Evolutionary conservation across 164 flowering plant species (phyloP), one percentile per base, ranked within the genome.

Genomic region (Tinospora cordifolia): DNA sequence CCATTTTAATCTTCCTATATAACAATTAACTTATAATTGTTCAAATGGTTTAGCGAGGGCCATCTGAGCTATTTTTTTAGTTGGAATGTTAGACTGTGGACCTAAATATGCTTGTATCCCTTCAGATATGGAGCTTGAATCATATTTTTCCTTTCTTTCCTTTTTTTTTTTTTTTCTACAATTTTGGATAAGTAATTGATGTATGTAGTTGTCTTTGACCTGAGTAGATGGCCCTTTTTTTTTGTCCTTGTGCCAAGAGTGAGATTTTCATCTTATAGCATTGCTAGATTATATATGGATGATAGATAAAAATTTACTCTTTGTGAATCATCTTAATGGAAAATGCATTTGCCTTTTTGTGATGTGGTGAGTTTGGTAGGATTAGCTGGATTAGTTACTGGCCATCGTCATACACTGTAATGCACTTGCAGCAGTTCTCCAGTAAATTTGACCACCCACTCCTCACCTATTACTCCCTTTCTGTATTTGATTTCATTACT

Each of bases 291-390:
- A 1, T 8, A 0, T 41, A 41, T 41, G 46, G 21, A 17, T 51
- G n/a, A n/a, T 2, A 14, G 19, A 51, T 22, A 17, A n/a, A 19
- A 17, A 22, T 51, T 8, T 15, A 3, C 7, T 17, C 59, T 51
- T 7, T 51, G n/a, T n/a, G n/a, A n/a, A n/a, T n/a, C n/a, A n/a
- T 30, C 19, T 27, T 34, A 17, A 27, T 34, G 39, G 38, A 30
- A 40, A n/a, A 34, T 4, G n/a, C 6, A 19, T 30, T 6, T 34
- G 40, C 2, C 49, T 39, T 65, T 41, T n/a, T n/a, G n/a, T n/a
- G n/a, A n/a, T 51, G 21, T 67, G 21, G n/a, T 67, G 70, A 51
- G 69, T 51, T 49, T 25, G 60, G 21, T 67, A 12, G 24, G 49
- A 15, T 22, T 21, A 21, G 34, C 26, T 8, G 68, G 51, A 40